Evolutionary conservation across 163 green algal species (phyloP).

Genomic region (Volvox carteri): DNA sequence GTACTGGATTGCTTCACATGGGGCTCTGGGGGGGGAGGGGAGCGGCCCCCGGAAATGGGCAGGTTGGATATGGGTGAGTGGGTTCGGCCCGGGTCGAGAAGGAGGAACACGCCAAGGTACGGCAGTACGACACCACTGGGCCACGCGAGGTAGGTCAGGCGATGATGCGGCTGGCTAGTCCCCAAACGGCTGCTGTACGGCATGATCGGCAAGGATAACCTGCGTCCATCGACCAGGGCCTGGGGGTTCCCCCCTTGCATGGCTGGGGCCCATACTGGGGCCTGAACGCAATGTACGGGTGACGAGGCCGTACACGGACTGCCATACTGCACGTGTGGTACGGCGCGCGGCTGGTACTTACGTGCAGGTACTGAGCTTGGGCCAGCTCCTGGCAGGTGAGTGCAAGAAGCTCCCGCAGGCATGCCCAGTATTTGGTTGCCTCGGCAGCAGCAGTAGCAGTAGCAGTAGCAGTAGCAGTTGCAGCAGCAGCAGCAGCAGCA

Average conservation of each 20-base stretch:
- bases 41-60: no score
- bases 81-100: no score
- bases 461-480: background rate
- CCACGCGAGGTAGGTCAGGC: no score
- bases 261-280: background rate
- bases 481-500: background rate
- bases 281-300: background rate
- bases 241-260: background rate
- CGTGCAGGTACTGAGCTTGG: conserved; percentile 46
- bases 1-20: background rate
- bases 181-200: background rate
- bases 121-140: no score
- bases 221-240: background rate
- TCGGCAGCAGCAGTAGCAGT: background rate
- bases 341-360: background rate
- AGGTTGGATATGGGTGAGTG: no score
- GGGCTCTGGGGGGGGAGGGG: background rate
- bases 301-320: background rate
- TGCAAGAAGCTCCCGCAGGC: background rate
- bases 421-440: background rate
- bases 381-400: conserved; percentile 10
- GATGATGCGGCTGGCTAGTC: no score
- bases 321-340: no score
- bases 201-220: background rate
- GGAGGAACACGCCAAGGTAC: no score